Conservation (phyloP, 805 yeast species). For the Candida silvicultrix region DNA sequence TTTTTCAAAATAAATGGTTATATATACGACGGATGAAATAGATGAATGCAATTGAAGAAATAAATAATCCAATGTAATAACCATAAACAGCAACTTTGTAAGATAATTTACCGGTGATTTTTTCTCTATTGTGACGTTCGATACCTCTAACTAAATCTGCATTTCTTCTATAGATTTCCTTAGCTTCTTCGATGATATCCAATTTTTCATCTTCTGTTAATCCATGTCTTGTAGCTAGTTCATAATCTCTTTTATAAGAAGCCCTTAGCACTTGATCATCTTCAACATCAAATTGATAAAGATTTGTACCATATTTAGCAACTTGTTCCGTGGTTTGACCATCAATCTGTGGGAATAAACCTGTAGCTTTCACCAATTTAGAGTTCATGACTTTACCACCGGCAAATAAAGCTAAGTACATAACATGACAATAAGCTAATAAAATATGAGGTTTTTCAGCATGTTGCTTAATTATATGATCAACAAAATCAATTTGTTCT, state of each 20-base stretch:
- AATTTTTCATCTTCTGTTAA: slow-evolving; percentile 65
- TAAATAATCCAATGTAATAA: slow-evolving; percentile 34
- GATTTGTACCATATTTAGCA: slow-evolving; percentile 56
- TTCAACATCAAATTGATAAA: slow-evolving; percentile 63
- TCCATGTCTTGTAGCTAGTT: slow-evolving; percentile 65
- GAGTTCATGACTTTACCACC: slow-evolving; percentile 76
- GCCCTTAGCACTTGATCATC: slow-evolving; percentile 62
- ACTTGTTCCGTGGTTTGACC: slow-evolving; percentile 63
- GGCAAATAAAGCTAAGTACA: slow-evolving; percentile 81
- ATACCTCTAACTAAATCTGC: slow-evolving; percentile 57
- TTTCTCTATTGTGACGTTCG: slow-evolving; percentile 55
- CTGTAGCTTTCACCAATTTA: slow-evolving; percentile 55
- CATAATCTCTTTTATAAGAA: slow-evolving; percentile 69
- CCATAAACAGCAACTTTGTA: slow-evolving; percentile 49
- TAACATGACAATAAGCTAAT: slow-evolving; percentile 77
- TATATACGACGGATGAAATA: slow-evolving; percentile 29
- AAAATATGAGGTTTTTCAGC: slow-evolving; percentile 61
- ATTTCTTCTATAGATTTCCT: slow-evolving; percentile 59
- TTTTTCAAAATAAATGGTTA: slow-evolving; percentile 7
- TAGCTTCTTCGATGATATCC: slow-evolving; percentile 63
- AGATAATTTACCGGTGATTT: slow-evolving; percentile 47
- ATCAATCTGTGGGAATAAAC: slow-evolving; percentile 68
- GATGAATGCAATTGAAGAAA: slow-evolving; percentile 28
- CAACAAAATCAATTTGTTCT: slow-evolving; percentile 53
- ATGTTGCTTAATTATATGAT: slow-evolving; percentile 52